phyloP scores from a whole-genome alignment of 139 green algal genomes.

The Picocystis salinarum region DNA sequence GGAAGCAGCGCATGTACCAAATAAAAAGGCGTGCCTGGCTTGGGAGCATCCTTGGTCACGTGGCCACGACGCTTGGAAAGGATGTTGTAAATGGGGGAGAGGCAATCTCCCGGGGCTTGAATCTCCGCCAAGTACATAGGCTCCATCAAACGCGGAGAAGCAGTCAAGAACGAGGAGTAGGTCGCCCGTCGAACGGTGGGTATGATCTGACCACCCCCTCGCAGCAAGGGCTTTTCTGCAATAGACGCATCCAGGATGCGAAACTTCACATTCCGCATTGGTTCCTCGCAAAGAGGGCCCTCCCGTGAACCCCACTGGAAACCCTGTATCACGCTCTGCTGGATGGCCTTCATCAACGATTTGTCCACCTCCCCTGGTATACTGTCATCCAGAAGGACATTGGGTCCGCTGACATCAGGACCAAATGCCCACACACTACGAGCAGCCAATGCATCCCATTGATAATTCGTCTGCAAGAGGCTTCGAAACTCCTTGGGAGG shows the following conservation, averaged over 20 bases:
- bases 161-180: constrained; percentile 93
- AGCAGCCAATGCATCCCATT: constrained; percentile 87
- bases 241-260: constrained; percentile 63
- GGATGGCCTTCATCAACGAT: constrained; percentile 53
- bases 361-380: constrained; percentile 83
- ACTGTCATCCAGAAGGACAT: constrained; percentile 89
- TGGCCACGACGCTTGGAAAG: constrained; percentile 88
- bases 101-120: constrained; percentile 1
- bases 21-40: constrained; percentile 72
- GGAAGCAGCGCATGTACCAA: constrained; percentile 67
- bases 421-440: constrained; percentile 92
- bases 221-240: constrained; percentile 46
- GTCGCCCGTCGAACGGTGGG: constrained; percentile 68
- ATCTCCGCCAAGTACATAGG: constrained; percentile 53
- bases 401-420: constrained; percentile 59
- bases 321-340: constrained; percentile 46
- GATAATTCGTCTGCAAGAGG: constrained; percentile 78
- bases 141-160: constrained; percentile 93
- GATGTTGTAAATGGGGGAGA: constrained; percentile 77
- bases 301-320: constrained; percentile 94
- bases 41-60: constrained; percentile 59
- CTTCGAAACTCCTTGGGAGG: constrained; percentile 33
- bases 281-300: constrained; percentile 93
- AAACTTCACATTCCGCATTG: constrained; percentile 93
- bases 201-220: constrained; percentile 87